phyloP scores from a whole-genome alignment of 495 filamentous ascomycete species.

The Aspergillus incahuasiensis region DNA sequence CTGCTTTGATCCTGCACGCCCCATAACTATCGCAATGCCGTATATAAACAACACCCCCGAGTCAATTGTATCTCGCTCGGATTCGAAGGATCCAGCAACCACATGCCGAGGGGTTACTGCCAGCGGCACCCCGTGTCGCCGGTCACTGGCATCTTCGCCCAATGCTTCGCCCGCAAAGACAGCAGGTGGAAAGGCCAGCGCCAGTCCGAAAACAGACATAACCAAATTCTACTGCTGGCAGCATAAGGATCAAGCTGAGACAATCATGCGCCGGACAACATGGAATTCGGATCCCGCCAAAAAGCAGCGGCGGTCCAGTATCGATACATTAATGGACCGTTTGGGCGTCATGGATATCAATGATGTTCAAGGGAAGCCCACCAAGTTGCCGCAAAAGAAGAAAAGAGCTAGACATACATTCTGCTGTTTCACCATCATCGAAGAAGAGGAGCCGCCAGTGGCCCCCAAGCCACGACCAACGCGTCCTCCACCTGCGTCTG shows the following conservation, averaged over 20 bases:
- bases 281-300: conserved; percentile 19
- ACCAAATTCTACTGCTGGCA: conserved; percentile 82
- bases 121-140: conserved; percentile 73
- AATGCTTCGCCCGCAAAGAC: conserved; percentile 31
- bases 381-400: conserved; percentile 15
- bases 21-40: conserved; percentile 51
- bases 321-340: conserved; percentile 77
- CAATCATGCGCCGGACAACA: conserved; percentile 17
- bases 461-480: conserved; percentile 5
- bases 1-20: background rate
- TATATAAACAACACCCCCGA: conserved; percentile 82
- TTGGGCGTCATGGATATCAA: conserved; percentile 66
- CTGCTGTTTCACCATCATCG: conserved; percentile 37
- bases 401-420: conserved; percentile 15
- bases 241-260: conserved; percentile 79
- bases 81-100: conserved; percentile 75
- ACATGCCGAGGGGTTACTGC: conserved; percentile 86
- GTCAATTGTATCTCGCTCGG: conserved; percentile 65
- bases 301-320: conserved; percentile 60
- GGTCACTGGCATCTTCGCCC: conserved; percentile 50
- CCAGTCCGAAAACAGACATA: conserved; percentile 36
- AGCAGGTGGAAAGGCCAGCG: conserved; percentile 30
- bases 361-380: conserved; percentile 17
- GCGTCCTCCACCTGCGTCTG: background rate
- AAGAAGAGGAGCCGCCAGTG: conserved; percentile 15